Percentiles rank a stretch among this genome's conserved stretches.
These are phyloP conservation scores for Mycena maculata DNA, from an alignment of 768 basidiomycete genomes.

Conservation along the genomic window DNA sequence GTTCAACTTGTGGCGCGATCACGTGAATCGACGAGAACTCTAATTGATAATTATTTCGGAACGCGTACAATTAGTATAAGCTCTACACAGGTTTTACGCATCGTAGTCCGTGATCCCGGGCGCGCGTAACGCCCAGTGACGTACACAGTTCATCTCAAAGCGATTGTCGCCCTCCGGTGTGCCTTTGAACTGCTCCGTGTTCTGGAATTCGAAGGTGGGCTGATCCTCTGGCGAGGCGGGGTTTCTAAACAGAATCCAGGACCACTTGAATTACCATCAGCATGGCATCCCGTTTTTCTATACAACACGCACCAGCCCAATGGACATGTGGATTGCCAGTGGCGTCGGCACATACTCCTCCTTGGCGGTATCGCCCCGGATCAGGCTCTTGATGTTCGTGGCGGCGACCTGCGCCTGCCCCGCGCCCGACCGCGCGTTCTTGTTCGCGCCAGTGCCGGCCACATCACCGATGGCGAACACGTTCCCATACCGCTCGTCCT, in stretches of 20 bases:
- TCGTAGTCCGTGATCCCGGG: constrained; percentile 34
- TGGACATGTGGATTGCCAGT: constrained; percentile 57
- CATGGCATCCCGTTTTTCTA: too few species aligned
- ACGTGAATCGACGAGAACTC: neutral
- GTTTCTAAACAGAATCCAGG: constrained; percentile 37
- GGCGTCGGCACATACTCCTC: constrained; percentile 47
- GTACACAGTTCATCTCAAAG: constrained; percentile 31
- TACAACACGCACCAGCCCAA: constrained; percentile 52
- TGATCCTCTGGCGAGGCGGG: constrained; percentile 25
- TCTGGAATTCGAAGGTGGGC: constrained; percentile 32
- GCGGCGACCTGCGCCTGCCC: constrained; percentile 54
- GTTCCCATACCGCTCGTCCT: constrained; percentile 43
- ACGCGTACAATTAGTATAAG: too few species aligned
- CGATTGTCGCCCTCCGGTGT: constrained; percentile 26
- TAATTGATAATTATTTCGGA: too few species aligned
- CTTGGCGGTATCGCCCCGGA: constrained; percentile 38
- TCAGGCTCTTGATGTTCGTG: constrained; percentile 52
- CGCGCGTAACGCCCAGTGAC: constrained; percentile 37
- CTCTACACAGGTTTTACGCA: neutral
- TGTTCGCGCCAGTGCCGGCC: constrained; percentile 59
- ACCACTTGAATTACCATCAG: constrained; percentile 30
- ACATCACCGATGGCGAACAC: constrained; percentile 62
- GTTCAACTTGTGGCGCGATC: too few species aligned
- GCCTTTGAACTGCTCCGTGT: constrained; percentile 23
- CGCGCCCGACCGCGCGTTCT: constrained; percentile 56